Conservation (phyloP, 306 rosid genomes). For the Aeschynomene evenia region DNA sequence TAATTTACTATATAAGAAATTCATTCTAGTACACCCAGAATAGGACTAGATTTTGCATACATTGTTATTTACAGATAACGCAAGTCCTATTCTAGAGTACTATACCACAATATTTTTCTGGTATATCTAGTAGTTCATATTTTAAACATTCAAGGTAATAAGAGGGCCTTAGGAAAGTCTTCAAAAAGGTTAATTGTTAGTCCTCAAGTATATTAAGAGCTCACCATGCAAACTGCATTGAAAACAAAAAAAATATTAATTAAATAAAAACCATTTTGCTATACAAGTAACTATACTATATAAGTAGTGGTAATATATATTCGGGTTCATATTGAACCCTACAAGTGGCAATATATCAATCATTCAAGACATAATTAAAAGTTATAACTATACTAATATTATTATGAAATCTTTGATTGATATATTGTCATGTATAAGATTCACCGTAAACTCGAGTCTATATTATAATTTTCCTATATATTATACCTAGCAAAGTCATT, state of each 20-base stretch:
- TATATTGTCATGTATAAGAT: no score
- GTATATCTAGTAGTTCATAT: conserved; percentile 18
- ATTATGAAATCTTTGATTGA: no score
- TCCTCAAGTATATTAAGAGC: conserved; percentile 9
- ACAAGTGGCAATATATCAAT: no score
- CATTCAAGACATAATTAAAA: no score
- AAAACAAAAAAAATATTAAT: not conserved
- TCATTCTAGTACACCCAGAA: conserved; percentile 20
- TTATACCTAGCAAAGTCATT: not conserved
- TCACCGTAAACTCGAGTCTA: no score
- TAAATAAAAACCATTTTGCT: not conserved
- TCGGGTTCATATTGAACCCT: no score
- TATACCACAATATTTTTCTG: not conserved
- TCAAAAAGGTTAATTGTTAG: conserved; percentile 4
- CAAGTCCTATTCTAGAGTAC: conserved; percentile 31
- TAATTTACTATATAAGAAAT: conserved; percentile 10
- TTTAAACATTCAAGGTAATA: conserved; percentile 2
- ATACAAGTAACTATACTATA: not conserved
- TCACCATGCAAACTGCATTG: conserved; percentile 62
- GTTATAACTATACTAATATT: no score
- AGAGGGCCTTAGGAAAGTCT: conserved; percentile 24
- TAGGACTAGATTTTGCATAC: conserved; percentile 28
- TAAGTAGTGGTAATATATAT: no score
- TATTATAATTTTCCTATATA: no score
- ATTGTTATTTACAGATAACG: conserved; percentile 20